A percentile compares a stretch with the other conserved stretches of the same genome.
phyloP scores from a whole-genome alignment of 176 grass and related monocot genomes.

The Aechmea fasciata region DNA sequence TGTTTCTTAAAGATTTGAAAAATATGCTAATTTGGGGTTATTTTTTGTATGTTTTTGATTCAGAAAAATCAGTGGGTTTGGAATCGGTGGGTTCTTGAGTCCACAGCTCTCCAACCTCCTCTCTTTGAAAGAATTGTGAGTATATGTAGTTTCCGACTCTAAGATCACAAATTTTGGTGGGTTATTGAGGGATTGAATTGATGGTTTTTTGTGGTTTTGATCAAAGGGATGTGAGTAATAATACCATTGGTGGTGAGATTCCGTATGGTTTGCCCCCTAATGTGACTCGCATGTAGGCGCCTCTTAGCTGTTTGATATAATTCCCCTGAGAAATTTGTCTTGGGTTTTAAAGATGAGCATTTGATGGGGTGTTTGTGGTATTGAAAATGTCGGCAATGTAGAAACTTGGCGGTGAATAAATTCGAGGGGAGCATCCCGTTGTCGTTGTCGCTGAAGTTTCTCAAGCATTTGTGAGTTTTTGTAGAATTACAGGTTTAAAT shows the following conservation, averaged over 20 bases:
- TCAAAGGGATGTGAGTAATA: constrained; percentile 67
- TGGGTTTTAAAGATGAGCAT: not conserved
- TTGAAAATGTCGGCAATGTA: constrained; percentile 13
- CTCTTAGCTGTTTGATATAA: constrained; percentile 11
- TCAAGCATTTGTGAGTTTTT: constrained; percentile 66
- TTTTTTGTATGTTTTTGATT: constrained; percentile 20
- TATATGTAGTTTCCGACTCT: constrained; percentile 13
- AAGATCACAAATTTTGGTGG: constrained; percentile 8
- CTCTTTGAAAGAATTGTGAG: constrained; percentile 64
- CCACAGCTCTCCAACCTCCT: constrained; percentile 49
- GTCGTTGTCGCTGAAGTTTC: constrained; percentile 48
- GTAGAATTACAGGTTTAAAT: not conserved
- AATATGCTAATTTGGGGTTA: not conserved
- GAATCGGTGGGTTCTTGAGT: constrained; percentile 55
- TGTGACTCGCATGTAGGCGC: constrained; percentile 49
- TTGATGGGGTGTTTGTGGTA: not conserved
- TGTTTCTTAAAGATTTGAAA: constrained; percentile 5
- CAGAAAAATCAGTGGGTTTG: constrained; percentile 68
- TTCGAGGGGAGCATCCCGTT: constrained; percentile 54
- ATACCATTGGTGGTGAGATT: constrained; percentile 68
- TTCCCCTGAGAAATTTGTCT: not conserved
- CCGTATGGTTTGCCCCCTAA: constrained; percentile 64
- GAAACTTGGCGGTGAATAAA: constrained; percentile 68
- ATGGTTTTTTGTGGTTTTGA: constrained; percentile 16
- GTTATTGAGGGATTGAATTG: constrained; percentile 7